Evolutionary conservation across 768 basidiomycete genomes (phyloP).

Genomic region (Imleria badia): DNA sequence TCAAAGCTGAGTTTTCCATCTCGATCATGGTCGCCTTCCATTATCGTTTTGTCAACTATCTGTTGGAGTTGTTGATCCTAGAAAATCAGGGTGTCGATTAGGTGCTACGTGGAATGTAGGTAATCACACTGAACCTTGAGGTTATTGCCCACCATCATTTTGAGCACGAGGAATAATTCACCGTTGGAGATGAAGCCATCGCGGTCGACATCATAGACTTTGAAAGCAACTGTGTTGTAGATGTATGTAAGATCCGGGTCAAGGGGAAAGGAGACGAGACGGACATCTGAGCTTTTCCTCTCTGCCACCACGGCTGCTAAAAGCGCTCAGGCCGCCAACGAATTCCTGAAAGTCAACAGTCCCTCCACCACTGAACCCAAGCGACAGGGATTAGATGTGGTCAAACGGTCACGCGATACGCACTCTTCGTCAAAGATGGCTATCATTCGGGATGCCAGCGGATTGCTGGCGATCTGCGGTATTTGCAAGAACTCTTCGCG

Average conservation of each 20-base stretch:
- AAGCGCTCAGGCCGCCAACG: conserved; percentile 95
- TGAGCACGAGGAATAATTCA: conserved; percentile 95
- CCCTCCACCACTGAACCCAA: conserved; percentile 77
- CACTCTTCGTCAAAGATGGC: conserved; percentile 99
- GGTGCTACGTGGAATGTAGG: not conserved
- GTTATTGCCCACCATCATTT: conserved; percentile 99
- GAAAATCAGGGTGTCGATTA: not conserved
- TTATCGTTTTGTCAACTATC: conserved; percentile 99
- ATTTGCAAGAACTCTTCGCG: conserved; percentile 98
- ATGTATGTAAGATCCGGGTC: not conserved
- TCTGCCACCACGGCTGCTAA: conserved; percentile 93
- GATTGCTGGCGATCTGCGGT: conserved; percentile 98
- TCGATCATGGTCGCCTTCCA: conserved; percentile 98
- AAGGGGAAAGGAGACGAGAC: conserved; percentile 31
- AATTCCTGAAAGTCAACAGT: conserved; percentile 99
- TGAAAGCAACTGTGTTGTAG: conserved; percentile 87
- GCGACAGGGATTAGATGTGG: not conserved
- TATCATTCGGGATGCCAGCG: conserved; percentile 95
- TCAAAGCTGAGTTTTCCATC: conserved; percentile 98
- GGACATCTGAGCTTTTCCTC: conserved; percentile 95
- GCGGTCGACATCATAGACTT: conserved; percentile 98
- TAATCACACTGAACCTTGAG: conserved; percentile 64
- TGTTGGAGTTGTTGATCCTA: conserved; percentile 98
- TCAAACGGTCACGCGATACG: conserved; percentile 36
- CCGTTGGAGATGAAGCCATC: conserved; percentile 98